Percentiles rank a stretch among this genome's conserved stretches.
Conservation (phyloP, 805 yeast genomes). For the Pichia pseudocactophila region DNA sequence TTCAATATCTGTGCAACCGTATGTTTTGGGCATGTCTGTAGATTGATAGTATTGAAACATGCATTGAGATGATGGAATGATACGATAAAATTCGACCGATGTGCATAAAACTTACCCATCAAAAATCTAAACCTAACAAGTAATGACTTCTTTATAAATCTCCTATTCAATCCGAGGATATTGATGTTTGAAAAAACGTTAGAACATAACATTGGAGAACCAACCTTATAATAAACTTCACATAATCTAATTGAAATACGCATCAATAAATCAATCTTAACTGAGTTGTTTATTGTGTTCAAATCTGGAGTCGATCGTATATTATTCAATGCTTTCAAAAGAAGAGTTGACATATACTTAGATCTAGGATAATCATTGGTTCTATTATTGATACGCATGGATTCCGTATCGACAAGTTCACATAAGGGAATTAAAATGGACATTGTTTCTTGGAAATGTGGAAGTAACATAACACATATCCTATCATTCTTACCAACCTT, state of each 20-base stretch:
- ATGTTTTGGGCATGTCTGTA: constrained; percentile 2
- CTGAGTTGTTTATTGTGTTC: constrained; percentile 23
- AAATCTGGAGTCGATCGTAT: constrained; percentile 38
- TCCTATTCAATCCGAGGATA: constrained; percentile 36
- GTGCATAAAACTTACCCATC: constrained; percentile 43
- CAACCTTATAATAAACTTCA: constrained; percentile 41
- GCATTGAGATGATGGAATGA: constrained; percentile 42
- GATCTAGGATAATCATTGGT: constrained; percentile 32
- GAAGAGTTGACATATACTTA: constrained; percentile 38
- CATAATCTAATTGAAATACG: constrained; percentile 43
- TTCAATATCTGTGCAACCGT: constrained; percentile 30
- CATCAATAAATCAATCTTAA: constrained; percentile 39
- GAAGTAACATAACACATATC: constrained; percentile 28
- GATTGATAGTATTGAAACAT: constrained; percentile 31
- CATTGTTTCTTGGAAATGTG: constrained; percentile 31
- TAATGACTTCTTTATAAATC: constrained; percentile 34
- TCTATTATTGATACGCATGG: constrained; percentile 30
- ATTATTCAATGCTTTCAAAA: constrained; percentile 42
- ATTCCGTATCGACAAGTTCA: constrained; percentile 31
- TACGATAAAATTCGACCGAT: constrained; percentile 40
- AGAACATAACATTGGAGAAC: constrained; percentile 49
- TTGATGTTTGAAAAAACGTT: constrained; percentile 55
- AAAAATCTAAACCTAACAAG: constrained; percentile 45
- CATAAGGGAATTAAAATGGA: constrained; percentile 37
- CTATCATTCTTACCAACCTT: constrained; percentile 14